Evolutionary conservation across 345 rosid species (phyloP).

Genomic region (Geranium brycei): DNA sequence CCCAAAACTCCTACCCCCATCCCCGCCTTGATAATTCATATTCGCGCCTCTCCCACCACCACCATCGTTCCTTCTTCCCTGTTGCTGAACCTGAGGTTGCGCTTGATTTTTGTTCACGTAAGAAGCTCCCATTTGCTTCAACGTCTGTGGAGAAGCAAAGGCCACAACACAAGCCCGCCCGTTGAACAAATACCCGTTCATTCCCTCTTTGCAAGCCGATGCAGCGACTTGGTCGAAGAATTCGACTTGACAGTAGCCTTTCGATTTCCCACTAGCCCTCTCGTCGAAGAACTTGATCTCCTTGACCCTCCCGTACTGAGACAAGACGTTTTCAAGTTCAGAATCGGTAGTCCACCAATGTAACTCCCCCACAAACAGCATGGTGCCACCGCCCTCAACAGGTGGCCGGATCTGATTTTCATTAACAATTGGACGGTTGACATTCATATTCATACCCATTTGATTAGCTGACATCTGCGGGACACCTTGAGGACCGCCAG

Average conservation of each 20-base stretch:
- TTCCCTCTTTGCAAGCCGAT: conserved; percentile 58
- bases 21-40: conserved; percentile 68
- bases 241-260: conserved; percentile 82
- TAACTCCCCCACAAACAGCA: conserved; percentile 70
- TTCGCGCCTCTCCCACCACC: conserved; percentile 32
- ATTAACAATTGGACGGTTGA: conserved; percentile 15
- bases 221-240: conserved; percentile 61
- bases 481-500: conserved; percentile 36
- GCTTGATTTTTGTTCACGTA: conserved; percentile 53
- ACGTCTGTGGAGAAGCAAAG: conserved; percentile 49
- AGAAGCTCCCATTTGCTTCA: conserved; percentile 67
- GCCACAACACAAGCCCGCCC: conserved; percentile 78
- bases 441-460: conserved; percentile 22
- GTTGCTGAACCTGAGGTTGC: conserved; percentile 30
- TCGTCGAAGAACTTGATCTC: conserved; percentile 82
- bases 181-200: conserved; percentile 61
- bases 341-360: conserved; percentile 97
- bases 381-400: conserved; percentile 36
- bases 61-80: conserved; percentile 32
- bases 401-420: conserved; percentile 18
- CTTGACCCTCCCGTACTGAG: conserved; percentile 58
- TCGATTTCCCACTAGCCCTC: conserved; percentile 80
- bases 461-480: conserved; percentile 44
- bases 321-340: conserved; percentile 51
- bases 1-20: conserved; percentile 41